These are phyloP conservation scores for Barbatosphaeria neglecta DNA, from an alignment of 495 filamentous ascomycete genomes.

Conservation along the genomic window DNA sequence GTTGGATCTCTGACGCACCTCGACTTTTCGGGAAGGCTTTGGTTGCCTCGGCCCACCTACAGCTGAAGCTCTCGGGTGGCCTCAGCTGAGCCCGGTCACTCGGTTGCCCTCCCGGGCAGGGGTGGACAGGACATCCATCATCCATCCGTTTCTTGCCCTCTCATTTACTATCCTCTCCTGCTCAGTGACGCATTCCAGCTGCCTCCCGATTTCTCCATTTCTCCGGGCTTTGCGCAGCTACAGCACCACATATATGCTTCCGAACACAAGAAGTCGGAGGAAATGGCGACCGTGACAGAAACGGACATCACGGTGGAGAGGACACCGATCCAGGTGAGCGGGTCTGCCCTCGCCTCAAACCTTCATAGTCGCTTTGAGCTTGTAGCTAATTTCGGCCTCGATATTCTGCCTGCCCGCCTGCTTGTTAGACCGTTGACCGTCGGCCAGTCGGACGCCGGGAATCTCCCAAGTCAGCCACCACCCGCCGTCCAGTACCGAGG, in stretches of 20 bases:
- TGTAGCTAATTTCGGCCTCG: too few species aligned
- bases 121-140: too few species aligned
- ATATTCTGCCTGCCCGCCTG: too few species aligned
- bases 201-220: background rate
- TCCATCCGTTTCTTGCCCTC: background rate
- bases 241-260: background rate
- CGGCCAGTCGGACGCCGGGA: background rate
- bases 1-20: too few species aligned
- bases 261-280: background rate
- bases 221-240: background rate
- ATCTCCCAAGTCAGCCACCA: background rate
- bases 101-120: too few species aligned
- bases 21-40: too few species aligned
- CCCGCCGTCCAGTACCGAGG: conserved; percentile 1
- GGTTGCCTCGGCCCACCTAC: too few species aligned
- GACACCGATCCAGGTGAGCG: background rate
- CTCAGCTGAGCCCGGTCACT: too few species aligned
- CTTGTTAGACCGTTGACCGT: background rate
- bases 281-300: background rate
- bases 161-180: background rate
- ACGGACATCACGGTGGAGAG: background rate
- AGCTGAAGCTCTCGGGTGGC: too few species aligned
- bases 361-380: too few species aligned
- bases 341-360: too few species aligned
- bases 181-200: too few species aligned